phyloP scores from a whole-genome alignment of 2,329 filamentous ascomycete species.

The Penicillium sp. region DNA sequence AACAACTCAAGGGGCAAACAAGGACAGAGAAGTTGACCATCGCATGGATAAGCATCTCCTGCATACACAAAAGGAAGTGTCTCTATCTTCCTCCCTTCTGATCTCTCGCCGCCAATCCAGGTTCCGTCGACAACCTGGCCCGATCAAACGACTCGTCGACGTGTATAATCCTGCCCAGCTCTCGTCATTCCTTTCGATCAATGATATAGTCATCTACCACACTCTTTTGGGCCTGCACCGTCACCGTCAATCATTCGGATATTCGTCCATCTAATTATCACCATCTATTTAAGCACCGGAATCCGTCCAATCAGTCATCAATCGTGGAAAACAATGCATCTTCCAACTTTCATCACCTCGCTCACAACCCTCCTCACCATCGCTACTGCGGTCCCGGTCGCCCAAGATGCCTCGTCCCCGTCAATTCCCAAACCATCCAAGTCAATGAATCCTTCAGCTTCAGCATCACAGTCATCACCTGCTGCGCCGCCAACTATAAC shows the following conservation, averaged over 20 bases:
- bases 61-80: conserved; percentile 3
- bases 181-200: conserved; percentile 15
- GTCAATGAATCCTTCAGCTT: conserved; percentile 1
- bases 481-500: conserved; percentile 7
- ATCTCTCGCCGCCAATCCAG: not conserved
- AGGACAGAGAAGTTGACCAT: conserved; percentile 1
- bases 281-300: too few relatives aligned
- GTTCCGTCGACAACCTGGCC: conserved; percentile 6
- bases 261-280: not conserved
- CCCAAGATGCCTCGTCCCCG: not conserved
- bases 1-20: conserved; percentile 4
- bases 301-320: too few relatives aligned
- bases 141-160: not conserved
- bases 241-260: conserved; percentile 1
- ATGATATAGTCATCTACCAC: not conserved
- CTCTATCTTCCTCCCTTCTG: conserved; percentile 1
- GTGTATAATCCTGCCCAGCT: conserved; percentile 10
- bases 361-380: conserved; percentile 11
- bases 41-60: conserved; percentile 1
- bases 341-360: conserved; percentile 9
- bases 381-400: conserved; percentile 12
- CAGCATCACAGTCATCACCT: conserved; percentile 1
- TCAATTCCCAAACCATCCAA: conserved; percentile 6
- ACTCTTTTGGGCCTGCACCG: not conserved
- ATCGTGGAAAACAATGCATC: conserved; percentile 7